Evolutionary conservation across 2,329 filamentous ascomycete species (phyloP).

Genomic region (Madurella mycetomatis): DNA sequence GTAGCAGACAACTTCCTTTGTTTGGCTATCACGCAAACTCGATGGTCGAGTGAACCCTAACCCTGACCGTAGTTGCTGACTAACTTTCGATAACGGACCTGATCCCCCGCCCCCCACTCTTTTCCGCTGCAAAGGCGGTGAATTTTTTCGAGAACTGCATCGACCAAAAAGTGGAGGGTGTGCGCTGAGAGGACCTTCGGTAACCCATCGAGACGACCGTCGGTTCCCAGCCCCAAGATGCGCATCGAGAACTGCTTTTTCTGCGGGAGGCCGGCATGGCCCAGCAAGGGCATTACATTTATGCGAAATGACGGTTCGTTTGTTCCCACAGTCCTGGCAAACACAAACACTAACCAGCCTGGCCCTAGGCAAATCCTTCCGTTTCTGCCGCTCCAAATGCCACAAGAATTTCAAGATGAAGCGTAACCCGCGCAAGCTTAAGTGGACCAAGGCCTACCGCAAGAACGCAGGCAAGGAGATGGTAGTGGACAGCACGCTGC

Average conservation of each 20-base stretch:
- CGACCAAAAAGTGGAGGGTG: conserved; percentile 13
- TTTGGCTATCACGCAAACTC: too few relatives aligned
- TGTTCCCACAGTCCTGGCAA: neutral
- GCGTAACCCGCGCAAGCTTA: conserved; percentile 93
- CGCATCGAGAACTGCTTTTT: conserved; percentile 28
- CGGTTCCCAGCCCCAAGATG: conserved; percentile 21
- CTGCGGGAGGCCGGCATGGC: conserved; percentile 43
- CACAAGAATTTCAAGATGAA: conserved; percentile 89
- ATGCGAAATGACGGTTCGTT: conserved; percentile 44
- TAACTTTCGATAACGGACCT: conserved; percentile 16
- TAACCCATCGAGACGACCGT: conserved; percentile 4
- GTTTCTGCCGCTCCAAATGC: conserved; percentile 58
- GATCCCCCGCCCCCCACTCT: conserved; percentile 19
- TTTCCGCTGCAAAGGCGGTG: conserved; percentile 20
- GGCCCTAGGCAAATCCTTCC: conserved; percentile 41
- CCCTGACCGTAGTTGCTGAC: conserved; percentile 4
- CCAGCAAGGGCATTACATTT: conserved; percentile 54
- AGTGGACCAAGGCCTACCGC: conserved; percentile 94
- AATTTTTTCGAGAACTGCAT: conserved; percentile 22
- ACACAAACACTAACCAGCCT: neutral
- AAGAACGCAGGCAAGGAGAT: conserved; percentile 78
- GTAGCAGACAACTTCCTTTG: neutral
- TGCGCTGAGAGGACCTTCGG: conserved; percentile 14
- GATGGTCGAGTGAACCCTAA: conserved; percentile 15
- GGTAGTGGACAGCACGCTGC: conserved; percentile 90